These are phyloP conservation scores for Solanum hybrid DNA, from an alignment of 305 asterid genomes.

Conservation along the genomic window DNA sequence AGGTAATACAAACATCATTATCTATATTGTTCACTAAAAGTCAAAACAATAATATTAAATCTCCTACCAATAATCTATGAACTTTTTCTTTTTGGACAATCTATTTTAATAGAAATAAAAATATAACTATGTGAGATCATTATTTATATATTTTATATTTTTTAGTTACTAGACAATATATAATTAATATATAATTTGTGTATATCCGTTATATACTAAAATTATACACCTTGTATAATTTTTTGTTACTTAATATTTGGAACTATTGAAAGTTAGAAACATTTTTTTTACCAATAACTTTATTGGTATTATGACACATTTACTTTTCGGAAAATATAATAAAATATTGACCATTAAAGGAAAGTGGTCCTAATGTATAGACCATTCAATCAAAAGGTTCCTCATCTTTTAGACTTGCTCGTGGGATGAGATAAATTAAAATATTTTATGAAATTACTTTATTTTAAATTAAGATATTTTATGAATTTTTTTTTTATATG, in stretches of 20 bases:
- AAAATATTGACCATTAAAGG: neutral
- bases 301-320: neutral
- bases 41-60: neutral
- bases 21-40: neutral
- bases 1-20: constrained; percentile 1
- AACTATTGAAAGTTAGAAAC: neutral
- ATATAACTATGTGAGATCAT: neutral
- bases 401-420: neutral
- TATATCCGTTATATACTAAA: neutral
- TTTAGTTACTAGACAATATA: neutral
- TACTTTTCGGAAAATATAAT: neutral
- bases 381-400: neutral
- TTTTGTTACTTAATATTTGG: neutral
- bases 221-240: neutral
- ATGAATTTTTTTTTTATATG: neutral
- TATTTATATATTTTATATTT: neutral
- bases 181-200: too few relatives aligned
- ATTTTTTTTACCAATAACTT: neutral
- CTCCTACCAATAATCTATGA: neutral
- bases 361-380: neutral
- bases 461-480: too few relatives aligned
- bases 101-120: neutral
- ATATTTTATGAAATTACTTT: too few relatives aligned
- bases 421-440: neutral
- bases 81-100: neutral